phyloP scores from a whole-genome alignment of 257 asterid species.

The Anisodus acutangulus region DNA sequence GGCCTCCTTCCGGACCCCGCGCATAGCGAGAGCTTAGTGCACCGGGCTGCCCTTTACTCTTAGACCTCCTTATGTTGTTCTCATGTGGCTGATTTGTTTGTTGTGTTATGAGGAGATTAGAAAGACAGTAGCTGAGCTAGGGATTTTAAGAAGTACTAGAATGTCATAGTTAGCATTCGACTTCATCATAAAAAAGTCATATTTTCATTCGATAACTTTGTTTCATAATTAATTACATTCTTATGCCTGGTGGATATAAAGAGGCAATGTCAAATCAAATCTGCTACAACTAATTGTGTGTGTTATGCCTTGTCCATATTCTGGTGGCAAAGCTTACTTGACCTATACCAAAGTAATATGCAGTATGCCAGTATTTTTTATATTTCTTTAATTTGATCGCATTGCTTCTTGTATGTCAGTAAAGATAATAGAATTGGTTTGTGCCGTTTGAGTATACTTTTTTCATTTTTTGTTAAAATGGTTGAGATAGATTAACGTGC shows the following conservation, averaged over 20 bases:
- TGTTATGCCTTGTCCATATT: not conserved
- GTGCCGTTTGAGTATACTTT: not conserved
- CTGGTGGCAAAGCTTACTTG: constrained; percentile 14
- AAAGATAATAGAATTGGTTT: not conserved
- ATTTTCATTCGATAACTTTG: not conserved
- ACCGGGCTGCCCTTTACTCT: not conserved
- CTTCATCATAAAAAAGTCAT: not conserved
- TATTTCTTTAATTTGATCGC: too few relatives aligned
- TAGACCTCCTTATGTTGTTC: not conserved
- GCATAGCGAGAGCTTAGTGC: too few relatives aligned
- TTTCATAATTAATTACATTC: not conserved
- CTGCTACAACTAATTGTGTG: not conserved
- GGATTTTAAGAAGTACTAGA: not conserved
- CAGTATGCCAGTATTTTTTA: not conserved
- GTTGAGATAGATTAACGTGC: constrained; percentile 59
- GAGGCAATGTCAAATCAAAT: not conserved
- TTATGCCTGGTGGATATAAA: not conserved
- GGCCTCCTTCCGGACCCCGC: not conserved
- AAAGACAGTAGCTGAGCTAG: not conserved
- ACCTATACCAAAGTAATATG: constrained; percentile 11
- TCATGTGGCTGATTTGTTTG: not conserved
- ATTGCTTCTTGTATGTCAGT: not conserved
- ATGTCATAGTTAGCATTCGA: not conserved
- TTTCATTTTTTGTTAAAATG: constrained; percentile 27
- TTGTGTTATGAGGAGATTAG: not conserved